phyloP scores from a whole-genome alignment of 1,139 yeast species.

The Groenewaldozyma sp. region DNA sequence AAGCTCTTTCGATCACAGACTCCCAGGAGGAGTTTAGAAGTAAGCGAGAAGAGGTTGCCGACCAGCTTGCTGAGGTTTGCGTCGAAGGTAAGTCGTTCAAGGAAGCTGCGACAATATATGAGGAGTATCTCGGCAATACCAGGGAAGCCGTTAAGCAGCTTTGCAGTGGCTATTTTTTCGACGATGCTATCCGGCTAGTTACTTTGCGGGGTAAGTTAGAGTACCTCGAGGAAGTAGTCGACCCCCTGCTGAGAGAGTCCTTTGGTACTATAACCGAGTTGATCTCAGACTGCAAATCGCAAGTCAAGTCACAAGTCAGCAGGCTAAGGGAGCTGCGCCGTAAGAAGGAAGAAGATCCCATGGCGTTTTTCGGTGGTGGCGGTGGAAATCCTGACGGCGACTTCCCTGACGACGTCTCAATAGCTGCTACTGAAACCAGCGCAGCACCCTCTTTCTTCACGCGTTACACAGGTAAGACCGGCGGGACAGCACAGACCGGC shows the following conservation, averaged over 20 bases:
- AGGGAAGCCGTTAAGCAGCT: slow-evolving; percentile 56
- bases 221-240: slow-evolving; percentile 51
- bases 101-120: slow-evolving; percentile 77
- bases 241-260: slow-evolving; percentile 72
- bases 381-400: slow-evolving; percentile 38
- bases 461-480: slow-evolving; percentile 89
- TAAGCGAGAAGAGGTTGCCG: slow-evolving; percentile 36
- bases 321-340: slow-evolving; percentile 77
- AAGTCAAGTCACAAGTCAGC: slow-evolving; percentile 69
- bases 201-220: slow-evolving; percentile 25
- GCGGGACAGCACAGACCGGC: slow-evolving; percentile 94
- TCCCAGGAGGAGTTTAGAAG: slow-evolving; percentile 19
- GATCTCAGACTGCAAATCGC: slow-evolving; percentile 84
- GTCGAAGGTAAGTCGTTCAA: slow-evolving; percentile 63
- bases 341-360: slow-evolving; percentile 78
- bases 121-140: slow-evolving; percentile 49
- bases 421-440: slow-evolving; percentile 91
- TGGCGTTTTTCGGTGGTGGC: slow-evolving; percentile 51
- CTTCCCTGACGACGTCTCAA: slow-evolving; percentile 88
- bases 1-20: slow-evolving; percentile 59
- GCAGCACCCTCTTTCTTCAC: slow-evolving; percentile 91
- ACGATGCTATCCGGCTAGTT: slow-evolving; percentile 66
- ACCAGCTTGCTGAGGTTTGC: slow-evolving; percentile 48
- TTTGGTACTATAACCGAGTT: slow-evolving; percentile 83
- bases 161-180: slow-evolving; percentile 69